phyloP scores from a whole-genome alignment of 2,329 filamentous ascomycete species.

The Pseudogymnoascus sp. region DNA sequence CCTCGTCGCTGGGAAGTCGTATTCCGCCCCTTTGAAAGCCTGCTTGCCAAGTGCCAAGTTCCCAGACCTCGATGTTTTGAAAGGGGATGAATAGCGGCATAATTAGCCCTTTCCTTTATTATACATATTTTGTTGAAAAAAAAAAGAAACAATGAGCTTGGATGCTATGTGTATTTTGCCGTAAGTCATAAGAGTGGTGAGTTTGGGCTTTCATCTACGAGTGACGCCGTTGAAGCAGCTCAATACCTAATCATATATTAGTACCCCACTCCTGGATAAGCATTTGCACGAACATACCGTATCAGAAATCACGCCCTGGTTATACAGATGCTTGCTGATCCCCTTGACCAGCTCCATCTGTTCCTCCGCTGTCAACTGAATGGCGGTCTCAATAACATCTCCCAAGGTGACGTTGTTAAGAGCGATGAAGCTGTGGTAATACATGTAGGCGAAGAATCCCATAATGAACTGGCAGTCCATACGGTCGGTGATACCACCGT shows the following conservation, averaged over 20 bases:
- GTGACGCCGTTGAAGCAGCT: constrained; percentile 7
- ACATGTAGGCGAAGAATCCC: constrained; percentile 97
- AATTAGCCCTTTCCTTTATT: constrained; percentile 5
- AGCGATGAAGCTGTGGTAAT: constrained; percentile 96
- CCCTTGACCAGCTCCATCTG: constrained; percentile 73
- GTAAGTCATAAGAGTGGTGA: constrained; percentile 6
- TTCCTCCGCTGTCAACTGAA: constrained; percentile 77
- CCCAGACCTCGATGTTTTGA: not conserved
- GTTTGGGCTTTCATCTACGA: constrained; percentile 5
- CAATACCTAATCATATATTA: constrained; percentile 7
- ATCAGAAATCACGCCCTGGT: constrained; percentile 45
- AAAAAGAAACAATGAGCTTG: constrained; percentile 6
- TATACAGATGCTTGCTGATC: constrained; percentile 56
- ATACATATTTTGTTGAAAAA: constrained; percentile 9
- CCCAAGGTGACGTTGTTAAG: constrained; percentile 79
- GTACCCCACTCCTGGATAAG: not conserved
- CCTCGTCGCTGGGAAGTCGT: constrained; percentile 2
- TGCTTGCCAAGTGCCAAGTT: not conserved
- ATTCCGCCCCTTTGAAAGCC: not conserved
- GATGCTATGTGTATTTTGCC: constrained; percentile 8
- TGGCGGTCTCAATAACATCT: constrained; percentile 80
- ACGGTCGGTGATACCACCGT: constrained; percentile 95
- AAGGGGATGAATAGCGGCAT: not conserved
- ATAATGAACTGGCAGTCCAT: constrained; percentile 99
- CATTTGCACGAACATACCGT: constrained; percentile 20